phyloP scores from a whole-genome alignment of 1,284 basidiomycete species.

The Ustilago tritici region DNA sequence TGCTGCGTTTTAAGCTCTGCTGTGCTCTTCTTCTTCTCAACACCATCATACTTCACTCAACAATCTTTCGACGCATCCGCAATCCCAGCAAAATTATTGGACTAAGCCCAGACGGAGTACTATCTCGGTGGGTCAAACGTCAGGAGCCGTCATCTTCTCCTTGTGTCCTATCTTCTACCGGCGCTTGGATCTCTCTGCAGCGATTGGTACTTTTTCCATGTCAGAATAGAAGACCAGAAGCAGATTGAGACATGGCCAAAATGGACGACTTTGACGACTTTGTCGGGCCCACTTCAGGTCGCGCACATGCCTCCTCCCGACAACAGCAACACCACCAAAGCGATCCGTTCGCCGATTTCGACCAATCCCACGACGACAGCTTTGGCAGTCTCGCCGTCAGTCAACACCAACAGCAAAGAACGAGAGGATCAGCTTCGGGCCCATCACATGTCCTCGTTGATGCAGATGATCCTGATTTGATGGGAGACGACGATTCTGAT shows the following conservation, averaged over 20 bases:
- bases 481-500: conserved; percentile 58
- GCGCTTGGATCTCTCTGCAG: background rate
- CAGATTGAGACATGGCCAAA: background rate
- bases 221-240: background rate
- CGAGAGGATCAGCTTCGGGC: conserved; percentile 11
- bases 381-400: conserved; percentile 22
- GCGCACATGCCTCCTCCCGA: background rate
- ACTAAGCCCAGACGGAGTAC: background rate
- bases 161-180: background rate
- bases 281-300: conserved; percentile 23
- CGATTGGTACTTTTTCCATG: conserved; percentile 6
- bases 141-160: background rate
- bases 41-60: background rate
- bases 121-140: background rate
- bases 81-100: background rate
- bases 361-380: conserved; percentile 31
- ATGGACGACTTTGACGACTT: conserved; percentile 68
- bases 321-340: conserved; percentile 14
- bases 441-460: conserved; percentile 64
- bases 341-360: conserved; percentile 39
- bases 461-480: conserved; percentile 63
- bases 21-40: conserved; percentile 14
- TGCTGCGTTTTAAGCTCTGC: background rate
- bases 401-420: background rate
- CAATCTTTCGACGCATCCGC: background rate